These are phyloP conservation scores for Coniosporium apollinis DNA, from an alignment of 495 filamentous ascomycete species.

Conservation along the genomic window DNA sequence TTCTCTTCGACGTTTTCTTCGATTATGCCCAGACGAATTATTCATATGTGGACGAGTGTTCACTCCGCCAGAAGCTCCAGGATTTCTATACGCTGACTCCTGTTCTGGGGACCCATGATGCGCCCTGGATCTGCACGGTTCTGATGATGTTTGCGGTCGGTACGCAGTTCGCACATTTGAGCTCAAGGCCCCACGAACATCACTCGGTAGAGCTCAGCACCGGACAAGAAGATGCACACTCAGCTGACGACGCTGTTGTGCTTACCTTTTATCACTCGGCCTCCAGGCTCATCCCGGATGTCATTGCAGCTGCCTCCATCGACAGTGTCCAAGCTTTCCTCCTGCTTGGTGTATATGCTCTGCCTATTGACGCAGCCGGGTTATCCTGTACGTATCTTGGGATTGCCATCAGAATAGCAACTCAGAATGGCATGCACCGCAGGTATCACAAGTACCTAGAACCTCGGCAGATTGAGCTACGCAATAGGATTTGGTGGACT, in stretches of 20 bases:
- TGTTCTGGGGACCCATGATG: slow-evolving; percentile 30
- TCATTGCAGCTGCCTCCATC: slow-evolving; percentile 35
- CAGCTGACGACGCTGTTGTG: slow-evolving; percentile 36
- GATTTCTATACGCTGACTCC: slow-evolving; percentile 29
- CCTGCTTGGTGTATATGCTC: slow-evolving; percentile 32
- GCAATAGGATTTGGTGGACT: too few species aligned
- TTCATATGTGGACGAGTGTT: too few species aligned
- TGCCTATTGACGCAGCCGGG: slow-evolving; percentile 33
- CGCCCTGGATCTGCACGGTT: slow-evolving; percentile 30
- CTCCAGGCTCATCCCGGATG: slow-evolving; percentile 32
- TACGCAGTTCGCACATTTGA: slow-evolving; percentile 39
- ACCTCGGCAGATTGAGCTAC: too few species aligned
- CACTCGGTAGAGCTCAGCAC: slow-evolving; percentile 16
- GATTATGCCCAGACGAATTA: slow-evolving; percentile 38
- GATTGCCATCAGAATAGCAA: too few species aligned
- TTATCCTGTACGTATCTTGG: slow-evolving; percentile 34
- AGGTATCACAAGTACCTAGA: too few species aligned
- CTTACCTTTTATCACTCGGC: slow-evolving; percentile 37
- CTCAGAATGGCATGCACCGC: too few species aligned
- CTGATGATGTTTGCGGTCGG: slow-evolving; percentile 35
- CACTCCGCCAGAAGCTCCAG: slow-evolving; percentile 31
- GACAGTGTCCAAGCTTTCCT: slow-evolving; percentile 36
- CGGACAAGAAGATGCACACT: too few species aligned
- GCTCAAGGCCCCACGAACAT: too few species aligned
- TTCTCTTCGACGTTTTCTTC: slow-evolving; percentile 34